Percentiles rank a stretch among this genome's conserved stretches.
These are phyloP conservation scores for Blumeria graminis DNA, from an alignment of 2,329 filamentous ascomycete genomes.

Conservation along the genomic window DNA sequence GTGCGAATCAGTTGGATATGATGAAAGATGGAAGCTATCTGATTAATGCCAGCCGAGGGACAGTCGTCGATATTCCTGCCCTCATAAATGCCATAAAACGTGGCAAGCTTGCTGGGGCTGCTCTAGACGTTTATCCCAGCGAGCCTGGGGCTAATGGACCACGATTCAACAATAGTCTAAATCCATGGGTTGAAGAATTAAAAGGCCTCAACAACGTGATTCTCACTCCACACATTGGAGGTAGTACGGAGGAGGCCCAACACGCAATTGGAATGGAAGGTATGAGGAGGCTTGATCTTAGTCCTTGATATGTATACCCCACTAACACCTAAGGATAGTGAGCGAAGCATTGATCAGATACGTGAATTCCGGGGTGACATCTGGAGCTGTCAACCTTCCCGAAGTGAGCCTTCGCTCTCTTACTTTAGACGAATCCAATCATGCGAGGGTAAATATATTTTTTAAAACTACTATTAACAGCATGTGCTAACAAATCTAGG, in stretches of 20 bases:
- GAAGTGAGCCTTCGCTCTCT: conserved; percentile 78
- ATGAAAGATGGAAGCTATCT: conserved; percentile 91
- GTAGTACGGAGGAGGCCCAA: conserved; percentile 93
- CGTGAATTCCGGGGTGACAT: conserved; percentile 80
- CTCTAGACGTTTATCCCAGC: conserved; percentile 87
- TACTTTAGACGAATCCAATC: conserved; percentile 69
- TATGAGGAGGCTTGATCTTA: conserved; percentile 12
- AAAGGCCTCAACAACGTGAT: conserved; percentile 76
- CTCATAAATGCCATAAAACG: conserved; percentile 67
- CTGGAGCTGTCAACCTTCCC: conserved; percentile 90
- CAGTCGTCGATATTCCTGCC: conserved; percentile 80
- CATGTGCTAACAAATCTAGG: conserved; percentile 17
- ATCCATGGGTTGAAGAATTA: conserved; percentile 67
- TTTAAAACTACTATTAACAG: neutral
- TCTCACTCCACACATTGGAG: conserved; percentile 87
- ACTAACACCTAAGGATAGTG: conserved; percentile 23
- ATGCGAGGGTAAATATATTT: conserved; percentile 39
- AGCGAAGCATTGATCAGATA: conserved; percentile 71
- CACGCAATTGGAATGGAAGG: conserved; percentile 80
- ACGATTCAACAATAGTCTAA: conserved; percentile 71
- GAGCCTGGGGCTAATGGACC: conserved; percentile 88
- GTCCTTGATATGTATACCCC: neutral
- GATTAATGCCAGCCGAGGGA: conserved; percentile 88
- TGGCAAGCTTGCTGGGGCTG: conserved; percentile 77
- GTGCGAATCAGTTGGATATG: conserved; percentile 48